phyloP scores from a whole-genome alignment of 2,329 filamentous ascomycete species.

The Teratosphaeria viscida region DNA sequence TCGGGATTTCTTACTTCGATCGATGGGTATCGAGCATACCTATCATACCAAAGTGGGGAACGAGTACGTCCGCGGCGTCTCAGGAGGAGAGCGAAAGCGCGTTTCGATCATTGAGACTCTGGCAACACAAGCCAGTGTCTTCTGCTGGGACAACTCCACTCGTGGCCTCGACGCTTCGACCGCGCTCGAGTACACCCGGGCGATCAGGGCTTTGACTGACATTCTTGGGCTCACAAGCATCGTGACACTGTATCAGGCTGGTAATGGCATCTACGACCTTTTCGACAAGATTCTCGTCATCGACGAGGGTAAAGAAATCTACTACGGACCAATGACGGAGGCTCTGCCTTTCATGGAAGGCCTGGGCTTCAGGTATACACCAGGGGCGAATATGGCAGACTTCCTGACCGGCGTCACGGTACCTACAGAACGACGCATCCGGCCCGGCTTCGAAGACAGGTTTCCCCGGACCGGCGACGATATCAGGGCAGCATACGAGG shows the following conservation, averaged over 20 bases:
- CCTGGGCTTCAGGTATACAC: constrained; percentile 52
- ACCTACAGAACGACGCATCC: constrained; percentile 69
- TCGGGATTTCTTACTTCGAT: constrained; percentile 64
- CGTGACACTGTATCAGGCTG: constrained; percentile 59
- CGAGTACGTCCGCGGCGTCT: constrained; percentile 55
- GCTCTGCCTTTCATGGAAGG: constrained; percentile 55
- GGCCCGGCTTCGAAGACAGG: constrained; percentile 48
- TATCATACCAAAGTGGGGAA: constrained; percentile 68
- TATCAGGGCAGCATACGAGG: constrained; percentile 42
- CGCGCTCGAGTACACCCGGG: constrained; percentile 43
- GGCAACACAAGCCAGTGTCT: constrained; percentile 49
- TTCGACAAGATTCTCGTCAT: constrained; percentile 72
- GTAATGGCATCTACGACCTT: constrained; percentile 66
- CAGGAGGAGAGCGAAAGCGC: constrained; percentile 58
- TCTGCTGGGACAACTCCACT: constrained; percentile 59
- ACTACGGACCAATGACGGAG: constrained; percentile 49
- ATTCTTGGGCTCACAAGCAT: constrained; percentile 50
- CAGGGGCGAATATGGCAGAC: constrained; percentile 55
- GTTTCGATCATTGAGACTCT: constrained; percentile 67
- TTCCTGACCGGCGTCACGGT: constrained; percentile 57
- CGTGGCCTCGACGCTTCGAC: constrained; percentile 56
- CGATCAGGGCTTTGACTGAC: constrained; percentile 54
- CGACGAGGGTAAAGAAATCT: constrained; percentile 55
- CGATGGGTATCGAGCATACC: constrained; percentile 82
- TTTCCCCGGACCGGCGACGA: constrained; percentile 40